Evolutionary conservation across 108 stramenopile species (phyloP), one percentile per base, ranked within the genome.

Genomic region (Nannochloropsis oceanica): DNA sequence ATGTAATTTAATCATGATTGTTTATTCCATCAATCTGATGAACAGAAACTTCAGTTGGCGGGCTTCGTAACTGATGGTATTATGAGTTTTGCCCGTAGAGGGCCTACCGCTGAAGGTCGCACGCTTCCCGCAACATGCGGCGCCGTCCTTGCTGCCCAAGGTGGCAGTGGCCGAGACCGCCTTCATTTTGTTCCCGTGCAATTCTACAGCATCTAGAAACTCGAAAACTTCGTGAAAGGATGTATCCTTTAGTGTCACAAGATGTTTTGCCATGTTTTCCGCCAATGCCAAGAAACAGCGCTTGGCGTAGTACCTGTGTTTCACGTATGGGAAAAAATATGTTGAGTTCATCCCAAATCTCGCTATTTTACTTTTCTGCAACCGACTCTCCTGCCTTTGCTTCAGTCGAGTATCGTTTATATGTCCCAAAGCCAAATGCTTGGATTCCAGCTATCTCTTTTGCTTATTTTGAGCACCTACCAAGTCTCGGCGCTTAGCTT

Each of bases 401-500:
- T 14, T 81, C 13, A 25, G 26, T 81, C 2, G 80, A 14, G 22
- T 14, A 25, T 13, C 13, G 80, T 12, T 81, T 81, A 27, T 8
- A 7, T 13, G 25, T 25, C 22, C 13, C 26, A 25, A 3, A 27
- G 25, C 25, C 80, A 81, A 0, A 10, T 14, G 13, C 25, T 81
- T 5, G 26, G 13, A 81, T 25, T 13, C 80, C 80, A 12, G 3
- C 22, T 26, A 5, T 26, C 13, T 9, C 0, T 8, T 34, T 34
- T 34, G 2, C 34, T 34, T 34, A 34, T 34, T 5, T 34, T 34
- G 34, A 34, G 13, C 8, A 27, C 80, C 13, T 87, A 93, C 95
- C 95, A 96, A 7, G 95, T 95, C 83, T 95, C 94, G 10, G 93
- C 82, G 44, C 93, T 92, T 11, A 96, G 92, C 87, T 95, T 95